Evolutionary conservation across 805 yeast genomes (phyloP), one percentile per base, ranked within the genome.

Genomic region (Ogataea haglerorum): DNA sequence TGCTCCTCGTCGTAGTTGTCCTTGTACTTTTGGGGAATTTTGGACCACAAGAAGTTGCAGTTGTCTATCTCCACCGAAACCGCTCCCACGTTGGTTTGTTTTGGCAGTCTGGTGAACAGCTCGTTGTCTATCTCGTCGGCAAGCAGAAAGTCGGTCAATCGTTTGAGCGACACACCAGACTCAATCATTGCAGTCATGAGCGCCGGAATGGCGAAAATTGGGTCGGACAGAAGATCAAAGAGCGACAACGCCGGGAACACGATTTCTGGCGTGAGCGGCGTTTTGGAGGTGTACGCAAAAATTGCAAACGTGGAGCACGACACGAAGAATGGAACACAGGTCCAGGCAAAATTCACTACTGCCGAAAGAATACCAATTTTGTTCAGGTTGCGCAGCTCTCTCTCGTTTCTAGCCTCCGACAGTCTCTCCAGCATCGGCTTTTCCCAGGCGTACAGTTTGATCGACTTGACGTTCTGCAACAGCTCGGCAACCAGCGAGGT

Each of bases 361-460:
- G 78, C 77, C 23, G 72, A 64, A 18, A 69, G 55, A 10, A 71
- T 48, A 30, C 80, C 76, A 41, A 79, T 76, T 41, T 55, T 72
- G 43, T 66, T 66, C 49, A 74, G 58, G 47, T 75, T 78, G 26
- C 58, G 63, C 48, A 82, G 60, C 54, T 82, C 88, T 45, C 73
- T 62, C 40, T 73, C 71, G 49, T 82, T 78, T 65, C 89, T 72
- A 21, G 76, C 69, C 42, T 70, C 72, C 9, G 65, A 52, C 10
- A 82, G 58, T 46, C 72, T 74, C 15, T 66, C 63, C 26, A 78
- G 51, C 79, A 81, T 78, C 18, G 87, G 82, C 24, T 64, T 62
- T 55, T 82, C 90, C 84, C 86, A 82, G 0, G 85, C 78, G 52
- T 80, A 82, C 19, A 82, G 61, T 52, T 82, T 82, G 49, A 82